Evolutionary conservation across 1,284 basidiomycete genomes (phyloP).

Genomic region (Termitomyces sp.): DNA sequence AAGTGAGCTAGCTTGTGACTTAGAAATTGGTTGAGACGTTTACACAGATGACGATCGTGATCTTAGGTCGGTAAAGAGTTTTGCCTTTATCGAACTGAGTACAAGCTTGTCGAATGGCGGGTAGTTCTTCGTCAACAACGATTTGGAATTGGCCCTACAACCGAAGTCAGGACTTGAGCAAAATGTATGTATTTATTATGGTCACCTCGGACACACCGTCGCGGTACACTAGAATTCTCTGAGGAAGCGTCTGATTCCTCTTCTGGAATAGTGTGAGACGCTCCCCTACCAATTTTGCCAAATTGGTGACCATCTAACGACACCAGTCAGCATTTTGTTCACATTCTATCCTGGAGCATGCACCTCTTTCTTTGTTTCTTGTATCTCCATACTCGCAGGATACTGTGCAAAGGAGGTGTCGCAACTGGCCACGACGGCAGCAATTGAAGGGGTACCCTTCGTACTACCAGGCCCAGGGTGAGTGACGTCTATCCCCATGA

Average conservation of each 20-base stretch:
- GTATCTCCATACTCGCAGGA: slow-evolving; percentile 67
- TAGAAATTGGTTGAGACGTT: slow-evolving; percentile 4
- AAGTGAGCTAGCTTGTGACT: not conserved
- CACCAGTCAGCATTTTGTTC: not conserved
- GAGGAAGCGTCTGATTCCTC: slow-evolving; percentile 46
- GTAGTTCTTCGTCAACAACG: slow-evolving; percentile 62
- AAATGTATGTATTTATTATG: not conserved
- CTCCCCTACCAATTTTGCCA: slow-evolving; percentile 65
- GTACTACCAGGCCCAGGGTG: slow-evolving; percentile 69
- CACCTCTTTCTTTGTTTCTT: slow-evolving; percentile 71
- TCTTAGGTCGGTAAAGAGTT: slow-evolving; percentile 52
- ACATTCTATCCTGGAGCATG: slow-evolving; percentile 9
- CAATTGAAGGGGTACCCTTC: slow-evolving; percentile 68
- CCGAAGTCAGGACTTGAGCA: not conserved
- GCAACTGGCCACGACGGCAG: slow-evolving; percentile 72
- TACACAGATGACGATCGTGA: slow-evolving; percentile 72
- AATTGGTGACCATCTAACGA: slow-evolving; percentile 62
- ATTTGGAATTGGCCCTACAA: slow-evolving; percentile 65
- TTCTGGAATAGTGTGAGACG: slow-evolving; percentile 50
- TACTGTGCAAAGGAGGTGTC: slow-evolving; percentile 64
- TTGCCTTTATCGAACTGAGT: slow-evolving; percentile 41
- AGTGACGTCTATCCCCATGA: slow-evolving; percentile 81
- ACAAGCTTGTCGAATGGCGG: slow-evolving; percentile 59
- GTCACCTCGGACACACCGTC: slow-evolving; percentile 72
- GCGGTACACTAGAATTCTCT: slow-evolving; percentile 68